Conservation (phyloP, 176 grass and related monocot species). For the Poa pratensis region DNA sequence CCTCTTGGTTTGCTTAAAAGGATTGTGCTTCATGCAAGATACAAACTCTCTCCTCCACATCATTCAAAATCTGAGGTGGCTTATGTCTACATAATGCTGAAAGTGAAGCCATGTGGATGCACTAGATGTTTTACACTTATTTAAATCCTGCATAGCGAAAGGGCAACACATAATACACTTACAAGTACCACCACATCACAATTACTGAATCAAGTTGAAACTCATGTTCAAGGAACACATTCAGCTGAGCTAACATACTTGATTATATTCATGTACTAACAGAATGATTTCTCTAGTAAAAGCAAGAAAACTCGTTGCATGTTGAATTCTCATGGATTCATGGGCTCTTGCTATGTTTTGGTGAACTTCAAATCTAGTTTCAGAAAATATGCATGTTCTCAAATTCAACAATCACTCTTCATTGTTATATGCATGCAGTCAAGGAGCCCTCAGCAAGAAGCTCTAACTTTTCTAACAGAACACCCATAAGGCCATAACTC, state of each 20-base stretch:
- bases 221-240: constrained; percentile 21
- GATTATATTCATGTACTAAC: neutral
- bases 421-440: constrained; percentile 8
- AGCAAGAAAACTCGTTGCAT: neutral
- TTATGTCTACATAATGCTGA: constrained; percentile 12
- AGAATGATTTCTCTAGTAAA: neutral
- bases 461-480: neutral
- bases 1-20: neutral
- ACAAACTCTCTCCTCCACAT: constrained; percentile 3
- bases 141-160: constrained; percentile 9
- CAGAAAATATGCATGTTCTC: constrained; percentile 8
- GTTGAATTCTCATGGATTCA: neutral
- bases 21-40: neutral
- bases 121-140: neutral
- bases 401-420: constrained; percentile 22
- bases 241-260: constrained; percentile 1
- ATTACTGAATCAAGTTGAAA: constrained; percentile 8
- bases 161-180: neutral
- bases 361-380: constrained; percentile 5
- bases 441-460: constrained; percentile 10
- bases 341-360: neutral
- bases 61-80: neutral
- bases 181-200: neutral
- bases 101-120: constrained; percentile 1
- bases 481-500: neutral